These are phyloP conservation scores for Dichotomopilus funicola DNA, from an alignment of 2,329 filamentous ascomycete species.

Conservation along the genomic window DNA sequence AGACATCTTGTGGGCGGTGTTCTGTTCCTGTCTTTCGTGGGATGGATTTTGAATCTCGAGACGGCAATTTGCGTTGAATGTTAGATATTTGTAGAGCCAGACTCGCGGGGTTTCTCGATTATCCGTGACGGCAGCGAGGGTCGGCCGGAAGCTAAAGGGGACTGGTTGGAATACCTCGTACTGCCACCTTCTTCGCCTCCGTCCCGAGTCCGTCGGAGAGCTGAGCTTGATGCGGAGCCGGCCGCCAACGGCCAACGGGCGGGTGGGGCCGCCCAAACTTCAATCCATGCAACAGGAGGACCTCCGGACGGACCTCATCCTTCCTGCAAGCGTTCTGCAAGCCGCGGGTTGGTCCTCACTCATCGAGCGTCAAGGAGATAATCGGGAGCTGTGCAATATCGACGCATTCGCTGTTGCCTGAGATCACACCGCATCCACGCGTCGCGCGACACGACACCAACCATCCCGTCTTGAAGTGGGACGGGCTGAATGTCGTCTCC, in stretches of 20 bases:
- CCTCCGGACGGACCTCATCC: neutral
- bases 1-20: neutral
- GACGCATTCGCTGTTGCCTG: conserved; percentile 7
- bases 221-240: conserved; percentile 4
- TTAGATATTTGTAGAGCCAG: neutral
- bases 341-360: too few relatives aligned
- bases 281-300: neutral
- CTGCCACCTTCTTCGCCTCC: neutral
- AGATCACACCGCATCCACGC: conserved; percentile 1
- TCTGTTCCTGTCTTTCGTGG: neutral
- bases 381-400: neutral
- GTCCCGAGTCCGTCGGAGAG: conserved; percentile 3
- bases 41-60: neutral
- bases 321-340: neutral
- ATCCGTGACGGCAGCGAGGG: neutral
- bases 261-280: neutral
- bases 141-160: too few relatives aligned
- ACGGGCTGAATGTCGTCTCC: neutral
- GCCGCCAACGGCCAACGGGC: conserved; percentile 2
- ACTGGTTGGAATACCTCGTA: too few relatives aligned
- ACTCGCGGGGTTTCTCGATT: neutral
- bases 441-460: conserved; percentile 4
- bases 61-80: neutral
- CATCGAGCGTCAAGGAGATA: too few relatives aligned
- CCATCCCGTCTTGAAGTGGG: neutral